Evolutionary conservation across 2,329 filamentous ascomycete species (phyloP).

Genomic region (Sporothrix brunneoviolacea): DNA sequence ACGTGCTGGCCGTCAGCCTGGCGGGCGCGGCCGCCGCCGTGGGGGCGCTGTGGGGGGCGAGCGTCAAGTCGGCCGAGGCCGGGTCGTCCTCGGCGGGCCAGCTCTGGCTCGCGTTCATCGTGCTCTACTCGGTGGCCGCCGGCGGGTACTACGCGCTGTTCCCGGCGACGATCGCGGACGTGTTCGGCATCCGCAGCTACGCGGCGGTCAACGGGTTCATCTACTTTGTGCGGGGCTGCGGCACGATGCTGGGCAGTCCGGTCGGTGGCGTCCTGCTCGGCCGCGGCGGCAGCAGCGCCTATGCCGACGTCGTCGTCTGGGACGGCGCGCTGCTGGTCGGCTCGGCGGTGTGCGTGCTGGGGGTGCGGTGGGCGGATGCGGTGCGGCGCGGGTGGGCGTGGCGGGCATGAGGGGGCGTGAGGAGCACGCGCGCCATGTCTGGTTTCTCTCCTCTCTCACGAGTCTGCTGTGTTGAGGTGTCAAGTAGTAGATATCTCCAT

Average conservation of each 20-base stretch:
- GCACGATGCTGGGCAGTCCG: conserved; percentile 38
- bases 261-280: conserved; percentile 35
- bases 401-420: conserved; percentile 10
- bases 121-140: conserved; percentile 35
- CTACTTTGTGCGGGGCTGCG: conserved; percentile 37
- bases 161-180: conserved; percentile 40
- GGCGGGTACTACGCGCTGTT: conserved; percentile 41
- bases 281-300: conserved; percentile 15
- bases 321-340: conserved; percentile 35
- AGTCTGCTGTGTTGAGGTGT: no score
- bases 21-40: conserved; percentile 11
- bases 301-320: conserved; percentile 33
- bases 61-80: conserved; percentile 7
- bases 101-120: conserved; percentile 27
- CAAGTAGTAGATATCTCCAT: no score
- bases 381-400: conserved; percentile 18
- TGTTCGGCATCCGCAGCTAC: conserved; percentile 41
- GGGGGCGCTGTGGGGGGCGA: conserved; percentile 17
- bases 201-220: conserved; percentile 42
- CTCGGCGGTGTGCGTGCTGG: conserved; percentile 32
- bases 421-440: no score
- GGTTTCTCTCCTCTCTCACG: no score
- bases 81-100: background rate
- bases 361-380: conserved; percentile 33
- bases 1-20: conserved; percentile 32